Evolutionary conservation across 2,329 filamentous ascomycete species (phyloP).

Genomic region (Biscogniauxia marginata): DNA sequence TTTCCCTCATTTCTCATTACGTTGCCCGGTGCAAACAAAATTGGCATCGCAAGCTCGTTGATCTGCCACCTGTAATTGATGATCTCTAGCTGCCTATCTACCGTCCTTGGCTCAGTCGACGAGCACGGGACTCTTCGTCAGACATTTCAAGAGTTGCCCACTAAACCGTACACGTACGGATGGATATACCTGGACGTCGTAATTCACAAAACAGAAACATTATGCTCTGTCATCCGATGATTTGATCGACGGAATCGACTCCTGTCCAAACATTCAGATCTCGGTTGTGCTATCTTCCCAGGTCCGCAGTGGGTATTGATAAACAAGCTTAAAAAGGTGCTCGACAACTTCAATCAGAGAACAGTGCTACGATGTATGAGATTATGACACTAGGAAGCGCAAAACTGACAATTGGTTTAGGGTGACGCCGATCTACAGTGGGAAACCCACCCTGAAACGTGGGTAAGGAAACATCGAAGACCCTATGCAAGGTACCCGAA

Average conservation of each 20-base stretch:
- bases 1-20: neutral
- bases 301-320: neutral
- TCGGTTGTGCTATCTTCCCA: neutral
- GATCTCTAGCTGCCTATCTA: neutral
- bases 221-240: neutral
- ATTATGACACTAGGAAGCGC: neutral
- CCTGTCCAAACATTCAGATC: neutral
- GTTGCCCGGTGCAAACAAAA: neutral
- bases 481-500: neutral
- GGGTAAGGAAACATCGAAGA: neutral
- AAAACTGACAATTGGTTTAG: neutral
- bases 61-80: neutral
- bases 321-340: neutral
- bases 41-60: neutral
- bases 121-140: neutral
- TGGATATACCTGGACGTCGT: no score
- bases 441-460: neutral
- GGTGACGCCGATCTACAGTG: neutral
- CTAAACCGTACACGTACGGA: no score
- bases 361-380: neutral
- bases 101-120: neutral
- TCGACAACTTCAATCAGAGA: neutral
- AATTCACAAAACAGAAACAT: neutral
- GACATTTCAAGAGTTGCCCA: neutral
- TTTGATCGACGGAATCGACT: neutral